Conservation (phyloP, 306 rosid species). For the Prunus mira region DNA sequence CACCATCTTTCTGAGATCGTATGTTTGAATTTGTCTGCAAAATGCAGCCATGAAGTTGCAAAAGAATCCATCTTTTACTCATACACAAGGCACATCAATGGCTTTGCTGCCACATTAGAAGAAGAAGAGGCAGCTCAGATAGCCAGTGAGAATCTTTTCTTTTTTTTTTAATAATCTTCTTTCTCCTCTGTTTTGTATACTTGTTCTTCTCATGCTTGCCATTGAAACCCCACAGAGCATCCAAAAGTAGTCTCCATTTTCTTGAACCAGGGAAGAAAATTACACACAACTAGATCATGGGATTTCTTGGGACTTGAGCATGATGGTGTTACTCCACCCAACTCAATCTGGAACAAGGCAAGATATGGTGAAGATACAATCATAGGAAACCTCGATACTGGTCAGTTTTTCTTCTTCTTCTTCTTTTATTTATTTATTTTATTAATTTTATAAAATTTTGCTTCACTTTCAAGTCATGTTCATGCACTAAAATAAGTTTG, state of each 20-base stretch:
- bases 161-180: background rate
- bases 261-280: constrained; percentile 62
- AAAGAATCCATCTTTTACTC: constrained; percentile 74
- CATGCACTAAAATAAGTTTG: background rate
- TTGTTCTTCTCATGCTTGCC: background rate
- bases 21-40: background rate
- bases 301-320: constrained; percentile 66
- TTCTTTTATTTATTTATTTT: background rate
- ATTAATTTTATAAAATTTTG: background rate
- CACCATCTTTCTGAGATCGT: background rate
- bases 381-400: constrained; percentile 82
- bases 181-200: background rate
- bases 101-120: constrained; percentile 82
- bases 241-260: constrained; percentile 73
- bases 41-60: constrained; percentile 43
- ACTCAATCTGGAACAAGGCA: constrained; percentile 73
- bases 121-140: constrained; percentile 65
- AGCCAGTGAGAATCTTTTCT: constrained; percentile 31
- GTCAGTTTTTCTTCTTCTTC: constrained; percentile 29
- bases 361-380: constrained; percentile 75
- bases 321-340: constrained; percentile 39
- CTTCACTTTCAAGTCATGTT: constrained; percentile 15
- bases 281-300: constrained; percentile 92
- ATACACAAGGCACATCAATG: constrained; percentile 85
- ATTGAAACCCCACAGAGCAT: constrained; percentile 40